A percentile compares a stretch with the other conserved stretches of the same genome.
Evolutionary conservation across 768 basidiomycete genomes (phyloP).

Genomic region (Clavaria fumosa): DNA sequence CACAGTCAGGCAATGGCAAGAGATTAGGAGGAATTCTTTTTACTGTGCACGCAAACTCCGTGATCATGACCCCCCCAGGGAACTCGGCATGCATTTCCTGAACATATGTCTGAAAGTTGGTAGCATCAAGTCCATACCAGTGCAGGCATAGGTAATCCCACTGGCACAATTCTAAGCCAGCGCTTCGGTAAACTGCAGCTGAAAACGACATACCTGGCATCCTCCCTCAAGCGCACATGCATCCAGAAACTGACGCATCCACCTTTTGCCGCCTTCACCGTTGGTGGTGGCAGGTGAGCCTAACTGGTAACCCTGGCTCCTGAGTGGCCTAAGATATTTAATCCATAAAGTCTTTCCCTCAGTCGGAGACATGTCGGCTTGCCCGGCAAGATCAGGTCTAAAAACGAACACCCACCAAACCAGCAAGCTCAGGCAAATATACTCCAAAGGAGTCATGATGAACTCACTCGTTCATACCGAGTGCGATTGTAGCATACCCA

Average conservation of each 20-base stretch:
- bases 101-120: slow-evolving; percentile 39
- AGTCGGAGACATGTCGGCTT: slow-evolving; percentile 43
- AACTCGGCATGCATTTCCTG: slow-evolving; percentile 29
- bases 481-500: slow-evolving; percentile 34
- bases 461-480: slow-evolving; percentile 66
- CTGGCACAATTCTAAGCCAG: slow-evolving; percentile 19
- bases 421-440: no score
- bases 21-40: neutral
- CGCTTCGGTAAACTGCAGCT: slow-evolving; percentile 2
- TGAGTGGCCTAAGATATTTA: slow-evolving; percentile 43
- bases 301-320: slow-evolving; percentile 37
- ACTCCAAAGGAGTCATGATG: neutral
- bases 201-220: slow-evolving; percentile 32
- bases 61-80: slow-evolving; percentile 34
- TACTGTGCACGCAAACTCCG: slow-evolving; percentile 62
- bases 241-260: slow-evolving; percentile 46
- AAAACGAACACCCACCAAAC: no score
- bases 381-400: slow-evolving; percentile 53
- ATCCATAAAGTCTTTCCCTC: slow-evolving; percentile 42
- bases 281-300: slow-evolving; percentile 60
- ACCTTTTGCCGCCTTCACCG: slow-evolving; percentile 37
- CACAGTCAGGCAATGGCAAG: neutral
- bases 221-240: slow-evolving; percentile 36
- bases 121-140: slow-evolving; percentile 41
- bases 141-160: slow-evolving; percentile 47